These are phyloP conservation scores for Lecanoromycetidae sp. DNA, from an alignment of 2,329 filamentous ascomycete species.

Conservation along the genomic window DNA sequence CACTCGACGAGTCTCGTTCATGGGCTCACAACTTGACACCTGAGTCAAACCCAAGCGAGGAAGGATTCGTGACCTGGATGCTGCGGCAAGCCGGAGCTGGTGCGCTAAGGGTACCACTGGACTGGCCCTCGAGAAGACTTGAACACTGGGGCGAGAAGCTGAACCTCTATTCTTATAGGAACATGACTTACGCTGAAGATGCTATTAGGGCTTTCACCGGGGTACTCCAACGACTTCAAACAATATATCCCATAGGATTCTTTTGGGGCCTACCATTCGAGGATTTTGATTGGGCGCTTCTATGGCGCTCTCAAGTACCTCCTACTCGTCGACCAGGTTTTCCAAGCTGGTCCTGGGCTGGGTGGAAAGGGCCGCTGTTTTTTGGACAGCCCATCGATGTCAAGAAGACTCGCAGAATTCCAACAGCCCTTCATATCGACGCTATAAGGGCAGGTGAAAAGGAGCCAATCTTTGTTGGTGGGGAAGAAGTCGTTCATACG, in stretches of 20 bases:
- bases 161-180: not conserved
- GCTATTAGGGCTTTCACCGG: not conserved
- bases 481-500: too few relatives aligned
- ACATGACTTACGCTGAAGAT: not conserved
- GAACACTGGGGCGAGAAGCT: not conserved
- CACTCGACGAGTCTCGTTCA: not conserved
- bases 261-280: slow-evolving; percentile 6
- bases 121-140: not conserved
- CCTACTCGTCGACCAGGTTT: not conserved
- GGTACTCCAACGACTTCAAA: not conserved
- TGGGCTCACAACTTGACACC: not conserved
- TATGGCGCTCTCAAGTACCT: not conserved
- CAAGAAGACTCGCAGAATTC: not conserved
- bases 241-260: slow-evolving; percentile 6
- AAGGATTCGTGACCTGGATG: not conserved
- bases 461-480: too few relatives aligned
- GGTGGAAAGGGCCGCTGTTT: not conserved
- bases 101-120: not conserved
- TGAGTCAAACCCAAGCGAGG: not conserved
- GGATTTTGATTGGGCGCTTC: slow-evolving; percentile 11
- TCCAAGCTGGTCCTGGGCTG: not conserved
- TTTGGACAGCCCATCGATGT: too few relatives aligned
- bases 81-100: not conserved
- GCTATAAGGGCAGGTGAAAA: too few relatives aligned
- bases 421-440: not conserved